phyloP scores from a whole-genome alignment of 148 eudicot species.

The Rheum nobile region DNA sequence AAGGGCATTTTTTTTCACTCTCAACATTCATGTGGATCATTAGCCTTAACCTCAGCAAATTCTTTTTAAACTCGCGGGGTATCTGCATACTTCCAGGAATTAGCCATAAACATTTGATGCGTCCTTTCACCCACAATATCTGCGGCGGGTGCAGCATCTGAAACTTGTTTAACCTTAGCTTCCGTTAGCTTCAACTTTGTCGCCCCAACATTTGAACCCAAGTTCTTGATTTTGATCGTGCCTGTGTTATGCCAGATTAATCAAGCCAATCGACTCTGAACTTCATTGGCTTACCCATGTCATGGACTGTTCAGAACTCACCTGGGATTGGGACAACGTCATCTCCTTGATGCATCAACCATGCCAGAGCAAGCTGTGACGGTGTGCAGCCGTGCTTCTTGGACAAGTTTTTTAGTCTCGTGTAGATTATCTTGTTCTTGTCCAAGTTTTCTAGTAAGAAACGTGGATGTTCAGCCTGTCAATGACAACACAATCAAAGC shows the following conservation, averaged over 20 bases:
- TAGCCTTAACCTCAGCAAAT: background rate
- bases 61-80: slow-evolving; percentile 12
- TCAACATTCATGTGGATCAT: background rate
- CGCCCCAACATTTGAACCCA: slow-evolving; percentile 24
- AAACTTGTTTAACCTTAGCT: slow-evolving; percentile 22
- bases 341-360: slow-evolving; percentile 12
- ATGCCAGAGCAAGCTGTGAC: slow-evolving; percentile 6
- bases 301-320: background rate
- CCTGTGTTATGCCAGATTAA: slow-evolving; percentile 13
- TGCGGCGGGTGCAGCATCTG: slow-evolving; percentile 20
- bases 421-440: slow-evolving; percentile 8
- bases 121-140: slow-evolving; percentile 31
- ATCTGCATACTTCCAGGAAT: slow-evolving; percentile 28
- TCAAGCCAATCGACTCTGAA: too few species aligned
- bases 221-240: slow-evolving; percentile 30
- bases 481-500: background rate
- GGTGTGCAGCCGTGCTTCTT: slow-evolving; percentile 4
- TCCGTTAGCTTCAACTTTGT: slow-evolving; percentile 20
- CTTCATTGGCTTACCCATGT: background rate
- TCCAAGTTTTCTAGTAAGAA: slow-evolving; percentile 9
- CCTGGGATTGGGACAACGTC: slow-evolving; percentile 13
- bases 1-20: background rate
- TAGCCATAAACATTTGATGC: slow-evolving; percentile 7
- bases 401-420: background rate
- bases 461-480: slow-evolving; percentile 1